A percentile compares a stretch with the other conserved stretches of the same genome.
Evolutionary conservation across 2,329 filamentous ascomycete genomes (phyloP).

Genomic region (Zymoseptoria crescenta): DNA sequence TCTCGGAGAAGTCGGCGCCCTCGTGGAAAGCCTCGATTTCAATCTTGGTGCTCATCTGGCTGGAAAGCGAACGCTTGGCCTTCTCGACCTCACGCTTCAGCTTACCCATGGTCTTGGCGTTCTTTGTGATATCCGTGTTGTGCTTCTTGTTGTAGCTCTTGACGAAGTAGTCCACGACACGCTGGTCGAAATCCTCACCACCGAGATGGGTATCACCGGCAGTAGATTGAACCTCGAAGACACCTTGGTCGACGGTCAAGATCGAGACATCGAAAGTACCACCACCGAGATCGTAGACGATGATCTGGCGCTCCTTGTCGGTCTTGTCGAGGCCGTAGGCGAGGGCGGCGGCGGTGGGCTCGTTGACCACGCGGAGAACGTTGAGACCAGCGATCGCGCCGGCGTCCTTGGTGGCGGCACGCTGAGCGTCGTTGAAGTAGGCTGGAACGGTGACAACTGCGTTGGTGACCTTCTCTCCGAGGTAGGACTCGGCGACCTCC

Average conservation of each 20-base stretch:
- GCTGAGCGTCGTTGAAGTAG: constrained; percentile 98
- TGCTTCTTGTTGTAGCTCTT: constrained; percentile 99
- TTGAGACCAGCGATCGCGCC: constrained; percentile 94
- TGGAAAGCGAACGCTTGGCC: constrained; percentile 85
- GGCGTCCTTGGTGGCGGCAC: constrained; percentile 96
- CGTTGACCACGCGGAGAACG: constrained; percentile 95
- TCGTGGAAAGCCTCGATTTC: constrained; percentile 97
- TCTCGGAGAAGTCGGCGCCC: constrained; percentile 97
- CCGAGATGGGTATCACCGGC: constrained; percentile 97
- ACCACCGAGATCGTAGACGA: constrained; percentile 96
- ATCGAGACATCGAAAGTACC: constrained; percentile 99
- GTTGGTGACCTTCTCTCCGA: constrained; percentile 86
- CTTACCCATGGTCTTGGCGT: constrained; percentile 97
- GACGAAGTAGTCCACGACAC: constrained; percentile 90
- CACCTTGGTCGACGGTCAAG: constrained; percentile 92
- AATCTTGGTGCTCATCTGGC: constrained; percentile 37
- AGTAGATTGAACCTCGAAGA: constrained; percentile 98
- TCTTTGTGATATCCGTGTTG: constrained; percentile 83
- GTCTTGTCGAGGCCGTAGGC: constrained; percentile 95
- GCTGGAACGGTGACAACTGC: constrained; percentile 94
- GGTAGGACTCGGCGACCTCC: constrained; percentile 91
- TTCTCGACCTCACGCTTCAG: constrained; percentile 99
- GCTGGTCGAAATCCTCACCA: constrained; percentile 98
- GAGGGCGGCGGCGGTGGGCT: constrained; percentile 90
- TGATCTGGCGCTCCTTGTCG: constrained; percentile 77